Evolutionary conservation across 2,329 filamentous ascomycete genomes (phyloP).

Genomic region (Talaromyces sp.): DNA sequence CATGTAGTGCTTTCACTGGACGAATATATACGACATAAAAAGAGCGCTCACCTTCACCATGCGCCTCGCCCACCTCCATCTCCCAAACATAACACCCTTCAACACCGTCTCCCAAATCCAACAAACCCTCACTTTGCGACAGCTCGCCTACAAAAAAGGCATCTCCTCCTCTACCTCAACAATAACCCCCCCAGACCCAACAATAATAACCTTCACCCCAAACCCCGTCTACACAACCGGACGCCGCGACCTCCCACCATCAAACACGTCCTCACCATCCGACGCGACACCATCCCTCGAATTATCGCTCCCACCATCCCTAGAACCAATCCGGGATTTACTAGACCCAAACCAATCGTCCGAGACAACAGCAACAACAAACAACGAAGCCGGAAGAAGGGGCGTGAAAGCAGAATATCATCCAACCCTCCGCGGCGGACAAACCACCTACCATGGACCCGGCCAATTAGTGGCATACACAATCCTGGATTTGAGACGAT

Average conservation of each 20-base stretch:
- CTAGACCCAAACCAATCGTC: constrained; percentile 5
- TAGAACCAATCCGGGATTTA: constrained; percentile 35
- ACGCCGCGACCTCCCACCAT: constrained; percentile 61
- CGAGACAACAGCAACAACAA: too few species aligned
- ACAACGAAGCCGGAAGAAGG: not conserved
- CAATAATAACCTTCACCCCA: constrained; percentile 76
- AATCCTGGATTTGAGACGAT: constrained; percentile 70
- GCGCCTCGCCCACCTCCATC: constrained; percentile 57
- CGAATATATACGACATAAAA: not conserved
- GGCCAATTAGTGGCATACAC: constrained; percentile 93
- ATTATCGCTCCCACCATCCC: constrained; percentile 33
- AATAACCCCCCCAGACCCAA: constrained; percentile 53
- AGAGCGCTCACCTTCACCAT: constrained; percentile 31
- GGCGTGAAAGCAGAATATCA: constrained; percentile 53
- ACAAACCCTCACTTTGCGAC: constrained; percentile 49
- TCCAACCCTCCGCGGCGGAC: constrained; percentile 74
- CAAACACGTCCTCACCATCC: constrained; percentile 28
- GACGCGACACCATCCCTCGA: constrained; percentile 28
- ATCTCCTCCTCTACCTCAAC: constrained; percentile 24
- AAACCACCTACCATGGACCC: constrained; percentile 92
- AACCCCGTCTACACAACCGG: constrained; percentile 84
- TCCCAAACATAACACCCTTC: constrained; percentile 53
- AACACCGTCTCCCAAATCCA: constrained; percentile 52
- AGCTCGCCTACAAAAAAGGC: constrained; percentile 58
- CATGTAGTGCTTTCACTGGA: too few species aligned